These are phyloP conservation scores for Eucalyptus erythrocorys DNA, from an alignment of 345 rosid genomes.

Conservation along the genomic window DNA sequence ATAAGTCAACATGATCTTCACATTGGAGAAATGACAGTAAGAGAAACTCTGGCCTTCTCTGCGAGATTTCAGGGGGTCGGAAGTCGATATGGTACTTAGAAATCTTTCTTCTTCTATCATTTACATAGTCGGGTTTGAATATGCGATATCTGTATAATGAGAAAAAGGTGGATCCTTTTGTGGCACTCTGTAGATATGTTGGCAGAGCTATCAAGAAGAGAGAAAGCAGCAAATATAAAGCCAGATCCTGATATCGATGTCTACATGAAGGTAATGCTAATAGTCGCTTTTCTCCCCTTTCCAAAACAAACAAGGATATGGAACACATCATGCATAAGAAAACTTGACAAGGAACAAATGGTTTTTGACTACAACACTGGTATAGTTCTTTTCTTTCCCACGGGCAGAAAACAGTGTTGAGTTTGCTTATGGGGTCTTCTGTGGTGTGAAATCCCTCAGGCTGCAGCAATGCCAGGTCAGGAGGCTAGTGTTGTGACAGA, in stretches of 20 bases:
- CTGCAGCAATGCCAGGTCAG: slow-evolving; percentile 30
- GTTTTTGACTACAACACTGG: background rate
- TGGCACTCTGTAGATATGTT: slow-evolving; percentile 16
- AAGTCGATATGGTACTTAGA: slow-evolving; percentile 23
- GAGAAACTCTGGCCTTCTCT: slow-evolving; percentile 84
- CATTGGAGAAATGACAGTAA: slow-evolving; percentile 71
- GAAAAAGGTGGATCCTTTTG: background rate
- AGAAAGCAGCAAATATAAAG: slow-evolving; percentile 27
- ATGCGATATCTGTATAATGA: background rate
- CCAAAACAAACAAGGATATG: background rate
- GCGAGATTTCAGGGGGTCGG: slow-evolving; percentile 87
- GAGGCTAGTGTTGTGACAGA: slow-evolving; percentile 41
- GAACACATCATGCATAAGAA: background rate
- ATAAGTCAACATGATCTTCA: slow-evolving; percentile 81
- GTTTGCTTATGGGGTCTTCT: background rate
- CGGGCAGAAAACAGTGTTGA: background rate
- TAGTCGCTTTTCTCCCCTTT: background rate
- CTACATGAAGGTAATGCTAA: slow-evolving; percentile 29
- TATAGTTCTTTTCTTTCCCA: background rate
- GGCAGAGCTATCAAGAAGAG: slow-evolving; percentile 35
- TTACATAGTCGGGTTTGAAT: background rate
- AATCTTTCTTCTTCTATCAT: background rate
- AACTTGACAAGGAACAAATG: background rate
- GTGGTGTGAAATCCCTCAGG: slow-evolving; percentile 10
- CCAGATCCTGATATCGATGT: slow-evolving; percentile 26